Evolutionary conservation across 2,329 filamentous ascomycete species (phyloP).

Genomic region (Pseudocercospora crystallina): DNA sequence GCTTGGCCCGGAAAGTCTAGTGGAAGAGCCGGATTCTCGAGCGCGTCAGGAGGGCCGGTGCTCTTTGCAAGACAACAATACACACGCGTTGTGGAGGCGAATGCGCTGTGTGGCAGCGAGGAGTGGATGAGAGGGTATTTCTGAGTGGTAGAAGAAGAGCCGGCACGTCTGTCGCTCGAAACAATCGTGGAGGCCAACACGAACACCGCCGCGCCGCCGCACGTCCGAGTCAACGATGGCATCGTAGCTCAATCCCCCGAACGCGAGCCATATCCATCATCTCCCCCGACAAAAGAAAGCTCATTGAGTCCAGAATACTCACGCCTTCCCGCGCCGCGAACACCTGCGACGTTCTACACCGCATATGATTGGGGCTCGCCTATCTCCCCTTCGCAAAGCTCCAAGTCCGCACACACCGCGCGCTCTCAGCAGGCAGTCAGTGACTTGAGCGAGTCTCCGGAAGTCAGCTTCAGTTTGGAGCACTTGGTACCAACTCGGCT

Average conservation of each 20-base stretch:
- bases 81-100: conserved; percentile 9
- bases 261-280: conserved; percentile 3
- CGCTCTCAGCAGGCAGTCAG: conserved; percentile 31
- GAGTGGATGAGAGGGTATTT: neutral
- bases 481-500: conserved; percentile 35
- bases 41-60: conserved; percentile 12
- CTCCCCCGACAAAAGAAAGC: conserved; percentile 5
- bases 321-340: conserved; percentile 30
- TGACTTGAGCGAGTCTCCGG: conserved; percentile 31
- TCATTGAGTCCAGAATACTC: conserved; percentile 22
- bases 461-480: conserved; percentile 36
- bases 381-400: conserved; percentile 60
- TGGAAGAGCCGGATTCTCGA: neutral
- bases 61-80: conserved; percentile 1
- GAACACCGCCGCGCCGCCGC: conserved; percentile 20
- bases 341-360: conserved; percentile 29
- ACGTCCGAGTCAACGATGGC: conserved; percentile 19
- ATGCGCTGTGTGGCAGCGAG: neutral
- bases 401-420: conserved; percentile 33
- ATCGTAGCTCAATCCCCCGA: conserved; percentile 11
- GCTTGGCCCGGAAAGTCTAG: conserved; percentile 1
- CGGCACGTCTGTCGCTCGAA: conserved; percentile 14
- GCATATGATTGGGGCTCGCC: conserved; percentile 87
- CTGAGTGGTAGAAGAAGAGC: conserved; percentile 9
- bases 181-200: conserved; percentile 15